These are phyloP conservation scores for Cercis canadensis DNA, from an alignment of 306 rosid genomes.

Conservation along the genomic window DNA sequence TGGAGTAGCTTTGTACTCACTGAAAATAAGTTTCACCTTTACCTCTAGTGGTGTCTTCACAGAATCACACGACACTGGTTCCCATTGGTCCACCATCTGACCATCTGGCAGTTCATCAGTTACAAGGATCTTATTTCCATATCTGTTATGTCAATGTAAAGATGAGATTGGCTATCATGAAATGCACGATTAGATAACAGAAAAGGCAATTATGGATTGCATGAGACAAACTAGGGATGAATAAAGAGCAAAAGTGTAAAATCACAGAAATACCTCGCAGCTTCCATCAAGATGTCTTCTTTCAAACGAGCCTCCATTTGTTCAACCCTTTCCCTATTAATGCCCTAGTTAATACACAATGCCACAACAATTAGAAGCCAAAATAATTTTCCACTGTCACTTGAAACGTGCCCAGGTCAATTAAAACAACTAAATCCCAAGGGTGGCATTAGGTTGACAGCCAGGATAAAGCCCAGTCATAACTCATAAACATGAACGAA, in stretches of 20 bases:
- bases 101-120: slow-evolving; percentile 97
- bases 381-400: slow-evolving; percentile 14
- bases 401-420: slow-evolving; percentile 15
- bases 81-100: slow-evolving; percentile 99
- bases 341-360: slow-evolving; percentile 64
- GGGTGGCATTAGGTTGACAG: background rate
- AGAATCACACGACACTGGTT: slow-evolving; percentile 70
- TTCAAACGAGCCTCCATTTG: slow-evolving; percentile 91
- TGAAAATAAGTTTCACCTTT: slow-evolving; percentile 34
- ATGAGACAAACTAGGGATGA: slow-evolving; percentile 4
- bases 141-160: slow-evolving; percentile 61
- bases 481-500: slow-evolving; percentile 13
- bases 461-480: slow-evolving; percentile 15
- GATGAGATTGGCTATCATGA: slow-evolving; percentile 37
- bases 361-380: slow-evolving; percentile 25
- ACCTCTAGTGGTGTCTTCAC: slow-evolving; percentile 91
- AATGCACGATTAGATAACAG: slow-evolving; percentile 16
- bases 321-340: slow-evolving; percentile 81
- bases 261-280: slow-evolving; percentile 65
- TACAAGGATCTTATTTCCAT: slow-evolving; percentile 89
- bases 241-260: slow-evolving; percentile 12
- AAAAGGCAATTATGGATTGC: slow-evolving; percentile 15
- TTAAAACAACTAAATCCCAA: slow-evolving; percentile 30
- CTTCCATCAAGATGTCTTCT: slow-evolving; percentile 81
- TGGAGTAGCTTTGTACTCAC: slow-evolving; percentile 20